Percentiles rank a stretch among this genome's conserved stretches.
phyloP scores from a whole-genome alignment of 208 protist species.

The Acanthamoeba healyi region DNA sequence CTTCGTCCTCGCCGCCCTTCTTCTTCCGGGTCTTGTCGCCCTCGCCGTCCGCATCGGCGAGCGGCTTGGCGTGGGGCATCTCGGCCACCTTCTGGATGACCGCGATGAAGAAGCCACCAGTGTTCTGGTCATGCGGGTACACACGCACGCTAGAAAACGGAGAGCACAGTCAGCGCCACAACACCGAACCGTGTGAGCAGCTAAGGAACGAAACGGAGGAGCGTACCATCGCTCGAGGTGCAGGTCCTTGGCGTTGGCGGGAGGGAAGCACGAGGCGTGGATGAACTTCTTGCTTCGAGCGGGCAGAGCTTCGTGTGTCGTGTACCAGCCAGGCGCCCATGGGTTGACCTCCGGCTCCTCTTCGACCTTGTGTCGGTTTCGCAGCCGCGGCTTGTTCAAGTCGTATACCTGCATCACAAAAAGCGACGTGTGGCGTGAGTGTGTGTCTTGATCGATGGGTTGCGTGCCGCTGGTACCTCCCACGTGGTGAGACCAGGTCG shows the following conservation, averaged over 20 bases:
- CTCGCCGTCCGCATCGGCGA: background rate
- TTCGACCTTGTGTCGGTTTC: background rate
- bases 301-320: conserved; percentile 24
- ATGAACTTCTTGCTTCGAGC: conserved; percentile 89
- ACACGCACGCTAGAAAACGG: conserved; percentile 94
- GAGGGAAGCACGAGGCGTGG: conserved; percentile 80
- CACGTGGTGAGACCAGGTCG: conserved; percentile 92
- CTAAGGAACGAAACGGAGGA: background rate
- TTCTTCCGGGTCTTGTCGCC: background rate
- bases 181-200: background rate
- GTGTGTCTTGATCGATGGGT: background rate
- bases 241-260: conserved; percentile 82
- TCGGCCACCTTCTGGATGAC: conserved; percentile 90
- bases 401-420: background rate
- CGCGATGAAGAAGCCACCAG: conserved; percentile 98
- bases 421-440: background rate
- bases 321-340: conserved; percentile 55
- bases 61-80: conserved; percentile 49
- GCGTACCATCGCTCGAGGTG: conserved; percentile 91
- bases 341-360: background rate
- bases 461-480: conserved; percentile 79
- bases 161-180: background rate
- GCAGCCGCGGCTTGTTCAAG: conserved; percentile 58
- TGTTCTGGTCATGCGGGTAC: conserved; percentile 95
- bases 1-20: background rate